Evolutionary conservation across 176 grass and related monocot species (phyloP).

Genomic region (Oryza officinalis): DNA sequence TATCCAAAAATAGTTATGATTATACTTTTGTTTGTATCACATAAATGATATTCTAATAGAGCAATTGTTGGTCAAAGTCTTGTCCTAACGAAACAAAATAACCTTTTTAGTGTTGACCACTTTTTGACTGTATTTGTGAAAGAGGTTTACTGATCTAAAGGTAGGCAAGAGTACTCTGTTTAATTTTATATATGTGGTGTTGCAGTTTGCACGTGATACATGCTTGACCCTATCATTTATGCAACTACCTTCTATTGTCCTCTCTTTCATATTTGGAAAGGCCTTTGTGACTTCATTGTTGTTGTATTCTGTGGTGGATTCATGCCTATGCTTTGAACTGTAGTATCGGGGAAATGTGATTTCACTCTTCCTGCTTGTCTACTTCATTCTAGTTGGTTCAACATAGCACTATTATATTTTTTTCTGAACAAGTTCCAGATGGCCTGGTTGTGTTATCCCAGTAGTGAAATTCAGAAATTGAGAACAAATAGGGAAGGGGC

Average conservation of each 20-base stretch:
- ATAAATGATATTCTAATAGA: too few relatives aligned
- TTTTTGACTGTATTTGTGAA: slow-evolving; percentile 24
- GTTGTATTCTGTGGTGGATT: slow-evolving; percentile 14
- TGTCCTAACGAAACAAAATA: too few relatives aligned
- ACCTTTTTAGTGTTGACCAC: slow-evolving; percentile 30
- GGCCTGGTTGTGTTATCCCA: neutral
- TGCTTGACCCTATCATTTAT: neutral
- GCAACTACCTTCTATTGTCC: slow-evolving; percentile 11
- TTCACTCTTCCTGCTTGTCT: neutral
- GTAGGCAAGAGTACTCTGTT: neutral
- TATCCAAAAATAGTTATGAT: too few relatives aligned
- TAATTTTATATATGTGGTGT: neutral
- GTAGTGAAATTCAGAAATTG: neutral
- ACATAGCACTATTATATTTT: neutral
- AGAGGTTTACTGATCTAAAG: neutral
- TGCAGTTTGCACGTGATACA: slow-evolving; percentile 8
- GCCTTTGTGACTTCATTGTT: slow-evolving; percentile 7
- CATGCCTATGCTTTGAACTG: neutral
- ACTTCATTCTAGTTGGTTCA: slow-evolving; percentile 12
- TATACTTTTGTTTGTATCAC: too few relatives aligned
- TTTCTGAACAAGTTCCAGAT: slow-evolving; percentile 5
- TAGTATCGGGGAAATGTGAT: neutral
- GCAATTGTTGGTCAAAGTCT: too few relatives aligned
- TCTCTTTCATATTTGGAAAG: neutral
- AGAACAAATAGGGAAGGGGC: neutral